Conservation (phyloP, 2,329 filamentous ascomycete genomes). For the Cytospora chrysosperma region DNA sequence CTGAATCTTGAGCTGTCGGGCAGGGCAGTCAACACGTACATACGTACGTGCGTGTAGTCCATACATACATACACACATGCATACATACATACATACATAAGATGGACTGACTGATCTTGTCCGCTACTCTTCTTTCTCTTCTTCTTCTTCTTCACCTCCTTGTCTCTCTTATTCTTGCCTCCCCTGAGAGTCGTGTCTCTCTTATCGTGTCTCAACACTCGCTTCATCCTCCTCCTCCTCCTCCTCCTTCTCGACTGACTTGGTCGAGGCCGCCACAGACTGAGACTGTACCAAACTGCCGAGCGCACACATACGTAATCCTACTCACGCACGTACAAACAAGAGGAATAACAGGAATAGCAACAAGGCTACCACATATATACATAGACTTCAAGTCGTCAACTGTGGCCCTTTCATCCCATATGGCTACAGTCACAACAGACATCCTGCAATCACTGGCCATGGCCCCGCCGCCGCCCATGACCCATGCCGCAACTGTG, state of each 20-base stretch:
- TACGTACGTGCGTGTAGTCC: no score
- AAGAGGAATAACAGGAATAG: no score
- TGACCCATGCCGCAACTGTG: neutral
- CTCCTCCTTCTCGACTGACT: no score
- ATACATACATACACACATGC: no score
- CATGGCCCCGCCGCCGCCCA: neutral
- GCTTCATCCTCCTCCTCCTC: no score
- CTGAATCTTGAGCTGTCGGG: slow-evolving; percentile 6
- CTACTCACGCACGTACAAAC: no score
- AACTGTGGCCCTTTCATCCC: no score
- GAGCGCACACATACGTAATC: neutral
- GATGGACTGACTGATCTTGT: neutral
- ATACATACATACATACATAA: no score
- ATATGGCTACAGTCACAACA: no score
- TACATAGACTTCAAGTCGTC: neutral
- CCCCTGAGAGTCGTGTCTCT: neutral
- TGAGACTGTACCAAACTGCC: neutral
- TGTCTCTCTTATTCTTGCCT: neutral
- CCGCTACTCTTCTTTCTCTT: neutral
- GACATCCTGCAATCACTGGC: neutral
- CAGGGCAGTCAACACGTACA: no score
- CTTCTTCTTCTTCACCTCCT: neutral
- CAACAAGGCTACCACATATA: neutral
- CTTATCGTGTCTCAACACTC: neutral
- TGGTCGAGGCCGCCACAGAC: neutral